phyloP scores from a whole-genome alignment of 2,329 filamentous ascomycete genomes.

The Alternaria panax region DNA sequence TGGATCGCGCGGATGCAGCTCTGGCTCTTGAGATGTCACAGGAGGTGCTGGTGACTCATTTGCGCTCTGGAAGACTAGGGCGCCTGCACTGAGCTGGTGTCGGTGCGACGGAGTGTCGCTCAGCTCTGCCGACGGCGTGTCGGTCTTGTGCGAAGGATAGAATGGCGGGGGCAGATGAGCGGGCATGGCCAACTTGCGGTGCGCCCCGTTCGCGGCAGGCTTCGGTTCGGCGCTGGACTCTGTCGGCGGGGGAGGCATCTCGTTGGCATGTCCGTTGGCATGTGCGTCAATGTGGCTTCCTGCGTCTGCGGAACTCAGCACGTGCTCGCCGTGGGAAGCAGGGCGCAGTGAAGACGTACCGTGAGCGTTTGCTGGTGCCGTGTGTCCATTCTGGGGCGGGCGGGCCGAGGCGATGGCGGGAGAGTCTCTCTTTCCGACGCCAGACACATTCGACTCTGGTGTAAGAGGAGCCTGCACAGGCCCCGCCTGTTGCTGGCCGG shows the following conservation, averaged over 20 bases:
- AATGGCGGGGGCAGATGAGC: conserved; percentile 48
- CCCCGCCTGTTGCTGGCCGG: conserved; percentile 20
- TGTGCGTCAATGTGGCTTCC: conserved; percentile 11
- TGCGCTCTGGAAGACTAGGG: conserved; percentile 51
- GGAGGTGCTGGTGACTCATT: conserved; percentile 50
- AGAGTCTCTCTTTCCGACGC: conserved; percentile 16
- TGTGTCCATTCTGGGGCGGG: conserved; percentile 23
- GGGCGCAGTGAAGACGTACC: conserved; percentile 26
- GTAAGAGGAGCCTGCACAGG: conserved; percentile 32
- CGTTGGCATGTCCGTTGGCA: conserved; percentile 13
- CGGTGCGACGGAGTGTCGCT: conserved; percentile 27
- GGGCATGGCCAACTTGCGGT: conserved; percentile 31
- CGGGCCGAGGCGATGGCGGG: conserved; percentile 19
- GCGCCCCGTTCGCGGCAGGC: conserved; percentile 31
- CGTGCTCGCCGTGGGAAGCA: neutral
- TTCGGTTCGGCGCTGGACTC: conserved; percentile 22
- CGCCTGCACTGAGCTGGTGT: conserved; percentile 37
- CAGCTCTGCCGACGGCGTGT: conserved; percentile 32
- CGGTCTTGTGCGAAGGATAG: conserved; percentile 40
- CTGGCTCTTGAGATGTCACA: conserved; percentile 42
- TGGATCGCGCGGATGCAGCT: conserved; percentile 25
- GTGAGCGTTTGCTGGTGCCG: conserved; percentile 23
- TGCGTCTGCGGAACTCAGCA: conserved; percentile 7
- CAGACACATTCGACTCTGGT: conserved; percentile 38
- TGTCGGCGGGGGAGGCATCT: conserved; percentile 7